Evolutionary conservation across 1,284 basidiomycete species (phyloP).

Genomic region (Ceratobasidium sp.): DNA sequence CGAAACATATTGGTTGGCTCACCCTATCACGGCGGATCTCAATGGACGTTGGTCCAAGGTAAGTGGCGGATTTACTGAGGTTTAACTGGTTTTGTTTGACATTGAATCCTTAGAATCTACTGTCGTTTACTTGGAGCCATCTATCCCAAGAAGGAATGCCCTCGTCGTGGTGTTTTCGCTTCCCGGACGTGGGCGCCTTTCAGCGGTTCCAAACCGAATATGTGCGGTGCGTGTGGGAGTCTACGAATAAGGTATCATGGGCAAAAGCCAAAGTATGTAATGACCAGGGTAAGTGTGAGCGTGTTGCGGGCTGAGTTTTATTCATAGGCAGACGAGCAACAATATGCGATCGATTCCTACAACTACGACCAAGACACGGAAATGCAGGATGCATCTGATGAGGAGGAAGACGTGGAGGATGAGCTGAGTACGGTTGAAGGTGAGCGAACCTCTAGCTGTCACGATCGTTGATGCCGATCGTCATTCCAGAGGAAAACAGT

Average conservation of each 20-base stretch:
- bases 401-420: slow-evolving; percentile 82
- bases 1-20: slow-evolving; percentile 68
- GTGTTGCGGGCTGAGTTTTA: neutral
- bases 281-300: neutral
- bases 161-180: slow-evolving; percentile 88
- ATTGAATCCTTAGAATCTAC: slow-evolving; percentile 46
- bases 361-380: slow-evolving; percentile 79
- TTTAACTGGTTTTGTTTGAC: slow-evolving; percentile 30
- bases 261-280: slow-evolving; percentile 81
- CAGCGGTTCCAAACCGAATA: slow-evolving; percentile 76
- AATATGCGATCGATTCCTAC: slow-evolving; percentile 78
- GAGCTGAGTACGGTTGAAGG: slow-evolving; percentile 66
- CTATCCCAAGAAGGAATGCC: slow-evolving; percentile 68
- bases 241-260: slow-evolving; percentile 81
- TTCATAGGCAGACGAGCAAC: slow-evolving; percentile 78
- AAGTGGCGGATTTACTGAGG: slow-evolving; percentile 51
- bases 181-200: slow-evolving; percentile 72
- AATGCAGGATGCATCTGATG: slow-evolving; percentile 82
- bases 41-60: slow-evolving; percentile 76
- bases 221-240: slow-evolving; percentile 85
- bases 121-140: slow-evolving; percentile 89
- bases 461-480: slow-evolving; percentile 40
- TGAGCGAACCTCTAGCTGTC: slow-evolving; percentile 57
- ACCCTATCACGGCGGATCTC: slow-evolving; percentile 77
- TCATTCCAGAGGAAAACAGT: slow-evolving; percentile 60